A percentile compares a stretch with the other conserved stretches of the same genome.
These are phyloP conservation scores for Parascedosporium putredinis DNA, from an alignment of 2,329 filamentous ascomycete genomes.

Conservation along the genomic window DNA sequence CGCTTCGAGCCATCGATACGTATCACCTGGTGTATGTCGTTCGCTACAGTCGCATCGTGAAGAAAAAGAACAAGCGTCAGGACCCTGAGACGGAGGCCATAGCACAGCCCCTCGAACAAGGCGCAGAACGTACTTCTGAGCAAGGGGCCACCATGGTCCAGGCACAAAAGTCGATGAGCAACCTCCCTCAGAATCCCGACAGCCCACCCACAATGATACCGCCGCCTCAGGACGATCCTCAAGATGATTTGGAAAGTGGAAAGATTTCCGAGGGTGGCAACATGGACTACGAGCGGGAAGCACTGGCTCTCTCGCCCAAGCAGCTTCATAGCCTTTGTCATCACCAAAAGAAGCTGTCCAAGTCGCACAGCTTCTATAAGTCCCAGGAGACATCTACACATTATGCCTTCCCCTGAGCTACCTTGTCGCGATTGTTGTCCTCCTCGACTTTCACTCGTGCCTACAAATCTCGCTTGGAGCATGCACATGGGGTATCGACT, in stretches of 20 bases:
- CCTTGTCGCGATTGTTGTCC: constrained; percentile 65
- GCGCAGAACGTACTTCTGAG: too few relatives aligned
- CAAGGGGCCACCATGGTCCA: too few relatives aligned
- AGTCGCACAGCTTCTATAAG: constrained; percentile 81
- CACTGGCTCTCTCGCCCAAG: constrained; percentile 50
- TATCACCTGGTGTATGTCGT: constrained; percentile 82
- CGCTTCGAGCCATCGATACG: constrained; percentile 71
- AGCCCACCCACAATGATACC: background rate
- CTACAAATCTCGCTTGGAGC: constrained; percentile 72
- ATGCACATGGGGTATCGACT: constrained; percentile 69
- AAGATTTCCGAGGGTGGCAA: constrained; percentile 17
- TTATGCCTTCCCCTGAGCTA: constrained; percentile 66
- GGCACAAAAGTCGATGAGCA: too few relatives aligned
- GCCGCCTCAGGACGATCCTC: too few relatives aligned
- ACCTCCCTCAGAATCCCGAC: background rate
- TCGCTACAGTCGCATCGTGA: constrained; percentile 41
- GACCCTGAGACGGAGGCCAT: background rate
- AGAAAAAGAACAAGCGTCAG: constrained; percentile 16
- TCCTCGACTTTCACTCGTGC: constrained; percentile 69
- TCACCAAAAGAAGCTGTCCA: constrained; percentile 70
- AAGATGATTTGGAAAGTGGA: background rate
- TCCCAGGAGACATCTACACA: constrained; percentile 79
- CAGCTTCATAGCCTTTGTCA: constrained; percentile 64
- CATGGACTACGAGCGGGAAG: constrained; percentile 32
- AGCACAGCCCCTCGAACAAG: background rate